Conservation (phyloP, 225 moss, liverwort and hornwort genomes). For the Sphagnum contortum region DNA sequence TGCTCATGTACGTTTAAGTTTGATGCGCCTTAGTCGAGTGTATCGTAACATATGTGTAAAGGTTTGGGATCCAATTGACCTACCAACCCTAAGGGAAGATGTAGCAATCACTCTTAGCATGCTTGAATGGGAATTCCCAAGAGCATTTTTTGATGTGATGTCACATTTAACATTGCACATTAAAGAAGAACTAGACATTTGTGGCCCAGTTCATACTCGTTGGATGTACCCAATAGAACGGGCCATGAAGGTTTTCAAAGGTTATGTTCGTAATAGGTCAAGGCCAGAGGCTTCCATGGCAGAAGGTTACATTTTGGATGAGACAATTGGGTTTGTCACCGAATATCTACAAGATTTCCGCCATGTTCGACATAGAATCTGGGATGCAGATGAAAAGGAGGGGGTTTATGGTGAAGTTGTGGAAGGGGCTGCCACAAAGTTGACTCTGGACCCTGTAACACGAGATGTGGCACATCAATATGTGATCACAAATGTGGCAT, state of each 20-base stretch:
- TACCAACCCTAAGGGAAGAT: neutral
- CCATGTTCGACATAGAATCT: neutral
- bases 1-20: neutral
- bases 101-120: neutral
- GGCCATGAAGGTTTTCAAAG: constrained; percentile 4
- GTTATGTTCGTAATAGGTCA: constrained; percentile 1
- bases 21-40: neutral
- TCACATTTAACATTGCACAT: neutral
- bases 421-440: neutral
- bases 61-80: neutral
- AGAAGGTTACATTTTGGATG: constrained; percentile 1
- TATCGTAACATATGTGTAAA: neutral
- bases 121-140: constrained; percentile 1
- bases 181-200: constrained; percentile 1
- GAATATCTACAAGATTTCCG: neutral
- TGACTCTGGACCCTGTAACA: too few relatives aligned
- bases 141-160: constrained; percentile 4
- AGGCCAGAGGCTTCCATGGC: neutral
- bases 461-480: too few relatives aligned
- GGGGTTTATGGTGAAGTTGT: neutral
- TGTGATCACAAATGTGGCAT: too few relatives aligned
- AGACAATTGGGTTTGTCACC: neutral
- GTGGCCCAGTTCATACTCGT: neutral
- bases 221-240: constrained; percentile 13
- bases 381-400: constrained; percentile 1